These are phyloP conservation scores for Blastobotrys indianensis DNA, from an alignment of 1,139 yeast genomes.

Conservation along the genomic window DNA sequence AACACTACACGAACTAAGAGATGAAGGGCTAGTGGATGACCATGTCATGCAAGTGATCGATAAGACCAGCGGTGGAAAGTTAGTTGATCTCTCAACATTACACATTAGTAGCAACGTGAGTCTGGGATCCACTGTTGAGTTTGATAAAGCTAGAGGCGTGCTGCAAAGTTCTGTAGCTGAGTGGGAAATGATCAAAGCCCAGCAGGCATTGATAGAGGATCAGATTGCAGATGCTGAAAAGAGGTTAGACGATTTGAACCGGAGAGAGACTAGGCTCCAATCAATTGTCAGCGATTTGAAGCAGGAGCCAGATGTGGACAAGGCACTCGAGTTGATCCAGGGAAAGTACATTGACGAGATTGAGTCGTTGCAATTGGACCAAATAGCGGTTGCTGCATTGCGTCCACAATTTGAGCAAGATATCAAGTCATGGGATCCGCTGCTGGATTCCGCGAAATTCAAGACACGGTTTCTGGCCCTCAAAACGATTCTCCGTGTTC, in stretches of 20 bases:
- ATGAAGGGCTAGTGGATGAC: constrained; percentile 26
- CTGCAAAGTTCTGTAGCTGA: constrained; percentile 24
- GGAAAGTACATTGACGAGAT: constrained; percentile 22
- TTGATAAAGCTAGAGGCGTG: constrained; percentile 24
- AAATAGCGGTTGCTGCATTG: constrained; percentile 31
- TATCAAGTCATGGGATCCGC: constrained; percentile 37
- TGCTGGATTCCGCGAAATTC: constrained; percentile 28
- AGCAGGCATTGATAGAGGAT: constrained; percentile 21
- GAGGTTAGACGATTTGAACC: constrained; percentile 18
- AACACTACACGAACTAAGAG: constrained; percentile 38
- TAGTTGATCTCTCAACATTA: neutral
- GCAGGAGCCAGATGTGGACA: constrained; percentile 12
- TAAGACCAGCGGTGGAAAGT: constrained; percentile 6
- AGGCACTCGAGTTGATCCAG: constrained; percentile 25
- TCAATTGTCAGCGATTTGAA: constrained; percentile 1
- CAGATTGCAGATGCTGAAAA: constrained; percentile 21
- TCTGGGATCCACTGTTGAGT: neutral
- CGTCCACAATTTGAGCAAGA: constrained; percentile 25
- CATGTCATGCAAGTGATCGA: constrained; percentile 31
- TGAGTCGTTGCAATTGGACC: constrained; percentile 22
- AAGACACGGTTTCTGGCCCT: constrained; percentile 28
- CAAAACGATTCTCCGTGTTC: constrained; percentile 22
- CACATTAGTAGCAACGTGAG: neutral
- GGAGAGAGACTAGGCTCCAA: neutral
- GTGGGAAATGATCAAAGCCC: constrained; percentile 27